Conservation (phyloP, 257 asterid genomes). For the Penstemon eatonii region DNA sequence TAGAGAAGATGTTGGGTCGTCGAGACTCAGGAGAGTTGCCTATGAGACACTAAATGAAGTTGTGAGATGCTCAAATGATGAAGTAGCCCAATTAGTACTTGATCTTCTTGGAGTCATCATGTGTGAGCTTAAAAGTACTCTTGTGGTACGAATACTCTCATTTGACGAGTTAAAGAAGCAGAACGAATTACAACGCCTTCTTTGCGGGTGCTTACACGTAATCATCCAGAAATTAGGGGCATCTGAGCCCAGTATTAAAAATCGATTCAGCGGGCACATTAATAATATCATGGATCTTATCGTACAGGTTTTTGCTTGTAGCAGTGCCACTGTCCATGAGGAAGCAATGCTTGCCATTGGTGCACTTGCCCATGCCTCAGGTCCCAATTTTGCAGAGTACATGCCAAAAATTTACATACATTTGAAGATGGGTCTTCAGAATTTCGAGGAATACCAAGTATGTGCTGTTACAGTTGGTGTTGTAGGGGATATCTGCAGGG, state of each 20-base stretch:
- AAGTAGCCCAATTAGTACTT: slow-evolving; percentile 67
- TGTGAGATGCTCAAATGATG: slow-evolving; percentile 75
- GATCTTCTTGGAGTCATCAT: slow-evolving; percentile 74
- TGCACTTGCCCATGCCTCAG: slow-evolving; percentile 75
- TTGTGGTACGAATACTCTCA: slow-evolving; percentile 69
- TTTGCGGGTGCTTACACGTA: slow-evolving; percentile 82
- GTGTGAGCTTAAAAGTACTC: slow-evolving; percentile 75
- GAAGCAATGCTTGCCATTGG: slow-evolving; percentile 97
- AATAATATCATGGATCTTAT: slow-evolving; percentile 81
- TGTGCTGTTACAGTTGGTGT: slow-evolving; percentile 91
- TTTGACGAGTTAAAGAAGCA: slow-evolving; percentile 79
- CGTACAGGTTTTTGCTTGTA: slow-evolving; percentile 71
- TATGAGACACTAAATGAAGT: slow-evolving; percentile 87
- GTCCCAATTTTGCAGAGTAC: slow-evolving; percentile 68
- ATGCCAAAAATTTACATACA: slow-evolving; percentile 79
- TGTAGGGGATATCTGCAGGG: slow-evolving; percentile 88
- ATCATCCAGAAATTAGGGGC: slow-evolving; percentile 74
- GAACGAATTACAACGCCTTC: slow-evolving; percentile 75
- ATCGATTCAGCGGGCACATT: slow-evolving; percentile 63
- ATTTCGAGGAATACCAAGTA: slow-evolving; percentile 87
- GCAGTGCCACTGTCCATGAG: slow-evolving; percentile 88
- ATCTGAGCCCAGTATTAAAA: slow-evolving; percentile 51
- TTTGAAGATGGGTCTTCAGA: slow-evolving; percentile 90
- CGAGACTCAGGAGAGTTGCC: slow-evolving; percentile 77
- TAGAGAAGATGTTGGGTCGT: slow-evolving; percentile 82